Evolutionary conservation across 371 early-diverging fungal genomes (phyloP), one percentile per base, ranked within the genome.

Genomic region (Apophysomyces trapeziformis): DNA sequence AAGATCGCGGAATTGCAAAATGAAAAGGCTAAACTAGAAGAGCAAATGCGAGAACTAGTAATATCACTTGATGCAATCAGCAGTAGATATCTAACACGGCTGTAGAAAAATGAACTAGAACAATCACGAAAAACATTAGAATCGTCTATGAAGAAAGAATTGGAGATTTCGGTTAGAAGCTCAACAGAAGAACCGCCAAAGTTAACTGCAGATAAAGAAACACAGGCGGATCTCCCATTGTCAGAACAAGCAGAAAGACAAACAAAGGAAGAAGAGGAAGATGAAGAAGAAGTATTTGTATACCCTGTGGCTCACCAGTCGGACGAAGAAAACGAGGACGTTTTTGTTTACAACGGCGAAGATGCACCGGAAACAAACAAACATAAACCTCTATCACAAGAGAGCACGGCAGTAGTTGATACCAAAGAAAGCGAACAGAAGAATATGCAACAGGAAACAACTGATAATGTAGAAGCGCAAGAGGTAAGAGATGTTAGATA

Each of bases 301-400:
- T 82, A 82, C 69, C 78, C 72, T 18, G 65, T 9, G 21, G 60
- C 14, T 14, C 61, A 57, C 16, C 64, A 37, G 63, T 38, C 70
- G 3, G 80, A 77, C 11, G 72, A 71, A n/a, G 75, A 75, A 16
- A 76, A 79, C 0, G 76, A 79, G 13, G 76, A 75, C 37, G 76
- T 73, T 0, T 80, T 80, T 69, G 73, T 80, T 0, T 80, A 80
- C 62, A 67, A 71, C 6, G 80, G 80, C 1, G 64, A 69, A 57
- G 80, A 80, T 67, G 74, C 80, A 8, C 57, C 68, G 9, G 68
- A 56, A 50, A 14, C 41, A 5, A 39, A 43, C 64, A 63, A 66
- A 32, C 60, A 45, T 37, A 54, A 13, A 60, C 32, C 18, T 8
- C 5, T 16, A 16, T 8, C 36, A 37, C 18, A 60, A 16, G 18